Evolutionary conservation across 805 yeast genomes (phyloP), one percentile per base, ranked within the genome.

Genomic region (Wickerhamomyces rabaulensis): DNA sequence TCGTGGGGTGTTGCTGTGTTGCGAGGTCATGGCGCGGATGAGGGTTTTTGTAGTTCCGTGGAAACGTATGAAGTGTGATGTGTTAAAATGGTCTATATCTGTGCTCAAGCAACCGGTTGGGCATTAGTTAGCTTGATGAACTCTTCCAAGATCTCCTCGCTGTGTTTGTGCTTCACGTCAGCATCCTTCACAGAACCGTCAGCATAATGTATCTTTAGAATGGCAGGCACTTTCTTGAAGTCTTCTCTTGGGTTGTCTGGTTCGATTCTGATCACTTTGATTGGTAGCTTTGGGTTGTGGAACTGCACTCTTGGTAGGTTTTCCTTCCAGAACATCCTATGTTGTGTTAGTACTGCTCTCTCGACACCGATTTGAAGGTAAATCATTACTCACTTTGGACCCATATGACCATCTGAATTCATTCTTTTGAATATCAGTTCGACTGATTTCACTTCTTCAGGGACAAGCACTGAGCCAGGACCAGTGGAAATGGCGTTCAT

Each of bases 241-340:
- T 76, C 77, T 17, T 74, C 76, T 42, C 66, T 68, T 21, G 67
- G 64, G 4, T 49, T 49, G 10, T 13, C 35, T 41, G 67, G 61
- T 36, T 71, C 68, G 39, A 85, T 71, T 54, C 90, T 71, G 13
- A 75, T 68, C 31, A 88, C 83, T 21, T 74, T 71, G 46, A 88
- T 79, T 21, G 79, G 75, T 23, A 86, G 59, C 39, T 70, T 68
- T n/a, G 92, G 91, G 64, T 90, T 90, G 68, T 88, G 91, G 64
- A 86, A 90, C 62, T 80, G 82, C 52, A 90, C 72, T 7, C 90
- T 80, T 22, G 94, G 95, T 47, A 90, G 69, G 65, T 80, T 76
- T 43, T 72, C 68, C 55, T 78, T 79, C 94, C 95, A 87, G 66
- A 90, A 87, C 53, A 77, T 76, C 56, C 82, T 79, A 17, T 10